Evolutionary conservation across 345 rosid genomes (phyloP), one percentile per base, ranked within the genome.

Genomic region (Eucalyptus grandis): DNA sequence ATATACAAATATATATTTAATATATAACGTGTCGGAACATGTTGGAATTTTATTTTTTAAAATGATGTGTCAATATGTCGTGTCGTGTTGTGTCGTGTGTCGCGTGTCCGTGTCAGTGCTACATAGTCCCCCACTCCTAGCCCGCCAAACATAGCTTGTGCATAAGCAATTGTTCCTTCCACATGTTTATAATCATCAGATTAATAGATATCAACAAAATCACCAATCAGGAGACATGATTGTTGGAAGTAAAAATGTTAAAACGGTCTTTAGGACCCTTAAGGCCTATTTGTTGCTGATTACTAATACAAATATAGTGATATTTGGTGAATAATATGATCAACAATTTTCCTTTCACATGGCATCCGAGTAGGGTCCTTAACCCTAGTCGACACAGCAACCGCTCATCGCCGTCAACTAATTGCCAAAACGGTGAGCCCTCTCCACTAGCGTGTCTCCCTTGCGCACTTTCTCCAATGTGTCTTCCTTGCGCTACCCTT

Each of bases 1-100:
- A 43, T 43, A 43, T 43, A 43, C 43, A 43, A 43, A 43, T 43
- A 43, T 43, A 43, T 43, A 43, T 43, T 43, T 40, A 40, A 40
- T 40, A 40, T 40, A 40, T 40, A 40, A 40, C 1, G 9, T 51
- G 4, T 51, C 2, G 1, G 1, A 51, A 51, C 1, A 0, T 51
- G 4, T 51, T 0, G 1, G 4, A 53, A 53, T 53, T 53, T 53
- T 19, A 8, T 13, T 13, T 51, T 53, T 19, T 0, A 53, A 53
- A 53, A 53, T 53, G 56, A 19, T 1, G 24, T 53, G 10, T 53
- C 1, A 0, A 5, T 5, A 2, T 49, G 0, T 49, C 2, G 24
- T 53, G 10, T 53, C 1, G 2, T 19, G 10, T 53, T 0, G 2
- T 19, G 10, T 53, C 2, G 9, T 4, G 1, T 51, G 21, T 7